Base-by-base conservation (phyloP, 345 rosid species). In the Abelmoschus esculentus region DNA sequence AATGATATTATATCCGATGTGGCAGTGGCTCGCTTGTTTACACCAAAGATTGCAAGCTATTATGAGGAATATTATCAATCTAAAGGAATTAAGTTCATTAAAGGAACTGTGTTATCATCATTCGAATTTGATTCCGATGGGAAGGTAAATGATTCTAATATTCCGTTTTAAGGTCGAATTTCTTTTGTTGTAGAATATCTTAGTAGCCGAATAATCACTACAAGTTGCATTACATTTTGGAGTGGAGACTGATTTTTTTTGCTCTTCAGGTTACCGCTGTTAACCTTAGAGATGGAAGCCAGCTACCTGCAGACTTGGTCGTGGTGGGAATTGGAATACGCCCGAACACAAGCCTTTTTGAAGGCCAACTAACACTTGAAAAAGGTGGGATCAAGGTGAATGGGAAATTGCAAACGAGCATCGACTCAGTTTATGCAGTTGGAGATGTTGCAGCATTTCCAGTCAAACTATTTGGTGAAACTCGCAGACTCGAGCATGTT, bases 401-500 rank as follows among this genome's bases (percentile, higher is more conserved):
- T 75, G 88, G 90, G 52, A 76, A 17, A 73, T 72, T 95, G 86
- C 99, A 91, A 76, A 80, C 99, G 5, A 95, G 97, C 85, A 86
- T 86, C 80, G 79, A 78, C 84, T 91, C 96, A 0, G 88, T 95
- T 60, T 90, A 91, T 49, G 99, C 97, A 19, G 86, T 95, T 38
- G 98, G 99, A 31, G 99, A 95, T 69, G 98, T 88, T 76, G 99
- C 99, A 53, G 61, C 96, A 15, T 91, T 95, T 73, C 99, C 96
- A 10, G 93, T 95, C 81, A 95, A 87, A 79, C 75, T 90, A 54
- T 85, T 85, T 52, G 87, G 91, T 1, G 99, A 91, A 77, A 87
- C 76, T 67, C 88, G 99, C 49, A 88, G 99, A 80, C 98, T 95
- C 34, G 99, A 95, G 85, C 99, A 95, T 55, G 99, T 95, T 31